Evolutionary conservation across 2,329 filamentous ascomycete species (phyloP).

Genomic region (Talaromyces amestolkiae): DNA sequence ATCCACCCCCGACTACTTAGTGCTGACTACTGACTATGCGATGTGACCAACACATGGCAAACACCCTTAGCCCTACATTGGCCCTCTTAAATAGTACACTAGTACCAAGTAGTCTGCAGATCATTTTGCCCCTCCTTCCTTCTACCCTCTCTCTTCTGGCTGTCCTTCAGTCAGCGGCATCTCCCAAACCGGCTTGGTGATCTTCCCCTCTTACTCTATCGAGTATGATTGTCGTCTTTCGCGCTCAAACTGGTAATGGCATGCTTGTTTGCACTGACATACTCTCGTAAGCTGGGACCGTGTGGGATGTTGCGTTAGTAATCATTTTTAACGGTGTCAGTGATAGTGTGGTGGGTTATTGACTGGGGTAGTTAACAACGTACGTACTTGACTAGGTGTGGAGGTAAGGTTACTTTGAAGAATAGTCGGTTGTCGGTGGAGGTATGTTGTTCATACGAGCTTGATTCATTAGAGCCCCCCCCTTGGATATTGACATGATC

Average conservation of each 20-base stretch:
- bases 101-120: neutral
- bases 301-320: neutral
- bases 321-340: neutral
- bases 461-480: too few species aligned
- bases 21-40: neutral
- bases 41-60: slow-evolving; percentile 12
- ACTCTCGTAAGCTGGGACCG: neutral
- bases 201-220: neutral
- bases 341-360: neutral
- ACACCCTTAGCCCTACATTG: slow-evolving; percentile 2
- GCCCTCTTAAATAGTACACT: neutral
- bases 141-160: neutral
- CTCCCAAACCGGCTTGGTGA: neutral
- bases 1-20: too few species aligned
- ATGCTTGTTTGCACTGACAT: neutral
- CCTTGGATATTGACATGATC: neutral
- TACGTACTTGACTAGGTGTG: neutral
- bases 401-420: slow-evolving; percentile 3
- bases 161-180: neutral
- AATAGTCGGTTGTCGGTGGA: neutral
- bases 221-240: neutral
- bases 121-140: slow-evolving; percentile 5
- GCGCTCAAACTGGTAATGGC: neutral
- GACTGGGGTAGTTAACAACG: neutral
- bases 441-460: neutral